Evolutionary conservation across 257 asterid genomes (phyloP).

Genomic region (Solanum sitiens): DNA sequence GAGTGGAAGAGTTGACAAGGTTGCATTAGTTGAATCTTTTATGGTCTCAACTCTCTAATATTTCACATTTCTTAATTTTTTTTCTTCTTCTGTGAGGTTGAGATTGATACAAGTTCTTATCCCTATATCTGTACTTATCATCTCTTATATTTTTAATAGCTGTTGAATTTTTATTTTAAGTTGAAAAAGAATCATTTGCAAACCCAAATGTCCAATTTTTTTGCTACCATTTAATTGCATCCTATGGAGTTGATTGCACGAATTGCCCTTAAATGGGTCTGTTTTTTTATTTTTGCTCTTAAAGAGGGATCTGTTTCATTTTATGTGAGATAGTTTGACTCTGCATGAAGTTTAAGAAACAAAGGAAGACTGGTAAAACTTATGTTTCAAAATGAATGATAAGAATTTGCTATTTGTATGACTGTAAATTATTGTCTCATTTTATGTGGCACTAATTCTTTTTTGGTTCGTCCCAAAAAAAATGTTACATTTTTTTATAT

Average conservation of each 20-base stretch:
- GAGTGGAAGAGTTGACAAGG: constrained; percentile 95
- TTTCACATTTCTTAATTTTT: background rate
- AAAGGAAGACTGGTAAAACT: no score
- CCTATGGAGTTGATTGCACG: background rate
- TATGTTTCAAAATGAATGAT: no score
- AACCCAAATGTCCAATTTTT: background rate
- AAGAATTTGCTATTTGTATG: no score
- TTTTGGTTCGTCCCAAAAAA: no score
- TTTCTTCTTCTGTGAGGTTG: background rate
- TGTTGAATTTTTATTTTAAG: background rate
- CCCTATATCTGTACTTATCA: background rate
- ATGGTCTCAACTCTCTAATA: background rate
- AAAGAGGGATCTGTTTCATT: no score
- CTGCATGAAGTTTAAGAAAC: no score
- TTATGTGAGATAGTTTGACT: no score
- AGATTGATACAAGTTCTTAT: background rate
- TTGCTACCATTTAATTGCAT: background rate
- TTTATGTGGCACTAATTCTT: no score
- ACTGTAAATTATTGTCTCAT: no score
- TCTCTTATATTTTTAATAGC: background rate
- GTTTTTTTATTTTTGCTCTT: background rate
- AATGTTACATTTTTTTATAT: no score
- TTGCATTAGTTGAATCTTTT: constrained; percentile 34
- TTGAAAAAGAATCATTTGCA: background rate
- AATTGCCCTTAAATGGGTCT: background rate